Percentiles rank a stretch among this genome's conserved stretches.
These are phyloP conservation scores for Alopecurus myosuroides DNA, from an alignment of 176 grass and related monocot genomes.

Conservation along the genomic window DNA sequence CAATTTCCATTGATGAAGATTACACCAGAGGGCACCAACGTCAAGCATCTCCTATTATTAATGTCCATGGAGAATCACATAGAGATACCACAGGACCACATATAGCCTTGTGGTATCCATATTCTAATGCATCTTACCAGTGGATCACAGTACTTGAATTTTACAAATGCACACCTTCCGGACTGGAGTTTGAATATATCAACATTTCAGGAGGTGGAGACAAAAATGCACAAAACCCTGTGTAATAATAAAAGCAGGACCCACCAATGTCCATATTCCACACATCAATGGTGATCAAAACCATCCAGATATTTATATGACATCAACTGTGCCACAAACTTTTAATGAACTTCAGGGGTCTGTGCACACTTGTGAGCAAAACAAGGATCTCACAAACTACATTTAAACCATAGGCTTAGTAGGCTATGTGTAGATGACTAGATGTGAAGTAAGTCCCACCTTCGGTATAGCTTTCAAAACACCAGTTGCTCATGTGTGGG, in stretches of 20 bases:
- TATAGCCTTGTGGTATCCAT: neutral
- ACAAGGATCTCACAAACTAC: neutral
- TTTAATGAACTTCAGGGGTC: neutral
- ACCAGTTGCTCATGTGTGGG: neutral
- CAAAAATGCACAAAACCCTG: neutral
- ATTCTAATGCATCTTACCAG: neutral
- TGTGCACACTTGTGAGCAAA: neutral
- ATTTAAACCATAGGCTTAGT: neutral
- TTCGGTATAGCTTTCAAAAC: neutral
- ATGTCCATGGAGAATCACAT: neutral
- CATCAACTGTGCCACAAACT: neutral
- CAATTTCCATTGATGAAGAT: neutral
- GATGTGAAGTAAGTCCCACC: neutral
- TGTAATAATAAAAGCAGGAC: neutral
- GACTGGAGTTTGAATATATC: neutral
- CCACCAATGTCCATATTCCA: neutral
- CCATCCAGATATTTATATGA: neutral
- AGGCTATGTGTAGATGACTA: neutral
- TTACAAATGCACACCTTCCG: neutral
- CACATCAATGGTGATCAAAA: neutral
- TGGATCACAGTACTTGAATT: neutral
- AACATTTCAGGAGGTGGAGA: neutral
- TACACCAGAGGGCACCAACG: neutral
- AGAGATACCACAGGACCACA: neutral
- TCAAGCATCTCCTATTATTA: neutral